A percentile compares a stretch with the other conserved stretches of the same genome.
phyloP scores from a whole-genome alignment of 352 stramenopile genomes.

The Globisporangium nunn region DNA sequence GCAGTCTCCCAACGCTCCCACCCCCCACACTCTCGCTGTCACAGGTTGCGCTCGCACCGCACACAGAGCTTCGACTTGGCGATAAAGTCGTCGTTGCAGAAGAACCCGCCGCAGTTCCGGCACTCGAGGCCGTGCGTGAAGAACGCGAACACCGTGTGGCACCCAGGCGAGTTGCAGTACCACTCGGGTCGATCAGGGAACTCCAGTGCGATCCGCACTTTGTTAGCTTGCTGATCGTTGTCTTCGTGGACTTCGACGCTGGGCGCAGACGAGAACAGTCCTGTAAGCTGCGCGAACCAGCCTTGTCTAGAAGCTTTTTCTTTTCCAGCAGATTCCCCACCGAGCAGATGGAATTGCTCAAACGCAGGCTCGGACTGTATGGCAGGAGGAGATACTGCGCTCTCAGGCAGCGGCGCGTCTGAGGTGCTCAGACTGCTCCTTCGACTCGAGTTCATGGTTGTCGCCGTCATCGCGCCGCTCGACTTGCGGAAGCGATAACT shows the following conservation, averaged over 20 bases:
- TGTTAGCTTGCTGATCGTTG: constrained; percentile 1
- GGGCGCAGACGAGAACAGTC: constrained; percentile 2
- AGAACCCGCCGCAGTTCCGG: constrained; percentile 36
- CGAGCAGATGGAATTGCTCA: constrained; percentile 15
- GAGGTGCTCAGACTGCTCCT: constrained; percentile 12
- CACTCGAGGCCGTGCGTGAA: constrained; percentile 53
- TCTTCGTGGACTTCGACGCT: not conserved
- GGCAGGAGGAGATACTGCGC: not conserved
- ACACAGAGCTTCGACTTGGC: constrained; percentile 27
- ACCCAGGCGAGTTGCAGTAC: constrained; percentile 63
- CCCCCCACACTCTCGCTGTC: not conserved
- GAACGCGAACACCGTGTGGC: constrained; percentile 60
- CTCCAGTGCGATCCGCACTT: constrained; percentile 18
- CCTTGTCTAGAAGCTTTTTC: not conserved
- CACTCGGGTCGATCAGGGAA: constrained; percentile 59
- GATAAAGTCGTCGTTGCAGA: constrained; percentile 49
- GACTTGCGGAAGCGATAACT: constrained; percentile 12
- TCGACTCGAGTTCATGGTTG: constrained; percentile 5
- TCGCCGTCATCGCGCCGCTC: constrained; percentile 8
- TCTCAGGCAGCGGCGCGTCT: not conserved
- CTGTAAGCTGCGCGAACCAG: not conserved
- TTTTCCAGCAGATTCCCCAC: not conserved
- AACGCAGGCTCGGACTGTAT: not conserved
- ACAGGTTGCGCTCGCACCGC: constrained; percentile 6
- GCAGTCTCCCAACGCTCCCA: not conserved